phyloP scores from a whole-genome alignment of 495 filamentous ascomycete species.

The Lepraria neglecta region DNA sequence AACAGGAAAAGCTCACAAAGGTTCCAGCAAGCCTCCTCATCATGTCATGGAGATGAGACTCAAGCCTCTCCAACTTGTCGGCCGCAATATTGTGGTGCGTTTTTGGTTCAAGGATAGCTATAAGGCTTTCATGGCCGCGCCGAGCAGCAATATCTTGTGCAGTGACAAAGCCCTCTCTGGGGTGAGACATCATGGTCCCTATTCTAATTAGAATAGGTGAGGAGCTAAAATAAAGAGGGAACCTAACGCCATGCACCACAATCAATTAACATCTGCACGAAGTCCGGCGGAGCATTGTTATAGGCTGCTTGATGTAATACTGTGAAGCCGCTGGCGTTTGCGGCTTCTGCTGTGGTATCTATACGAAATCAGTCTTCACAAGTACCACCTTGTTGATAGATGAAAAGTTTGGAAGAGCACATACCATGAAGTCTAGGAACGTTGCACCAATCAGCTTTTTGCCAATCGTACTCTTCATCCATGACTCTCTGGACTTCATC shows the following conservation, averaged over 20 bases:
- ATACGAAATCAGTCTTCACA: too few species aligned
- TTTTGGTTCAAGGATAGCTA: neutral
- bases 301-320: slow-evolving; percentile 10
- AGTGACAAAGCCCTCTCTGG: neutral
- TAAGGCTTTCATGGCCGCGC: neutral
- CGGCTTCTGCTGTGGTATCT: neutral
- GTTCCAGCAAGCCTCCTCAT: neutral
- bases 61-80: neutral
- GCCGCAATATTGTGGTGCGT: neutral
- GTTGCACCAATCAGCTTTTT: slow-evolving; percentile 12
- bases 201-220: neutral
- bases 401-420: neutral
- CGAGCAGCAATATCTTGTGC: neutral
- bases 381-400: neutral
- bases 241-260: slow-evolving; percentile 9
- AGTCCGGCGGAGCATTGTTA: slow-evolving; percentile 4
- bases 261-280: neutral
- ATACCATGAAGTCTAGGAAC: slow-evolving; percentile 2
- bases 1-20: neutral
- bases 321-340: slow-evolving; percentile 10
- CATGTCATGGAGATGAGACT: neutral
- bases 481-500: neutral
- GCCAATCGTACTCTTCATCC: slow-evolving; percentile 14
- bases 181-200: neutral
- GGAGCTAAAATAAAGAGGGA: neutral